Conservation (phyloP, 345 rosid genomes). For the Salix dunnii region DNA sequence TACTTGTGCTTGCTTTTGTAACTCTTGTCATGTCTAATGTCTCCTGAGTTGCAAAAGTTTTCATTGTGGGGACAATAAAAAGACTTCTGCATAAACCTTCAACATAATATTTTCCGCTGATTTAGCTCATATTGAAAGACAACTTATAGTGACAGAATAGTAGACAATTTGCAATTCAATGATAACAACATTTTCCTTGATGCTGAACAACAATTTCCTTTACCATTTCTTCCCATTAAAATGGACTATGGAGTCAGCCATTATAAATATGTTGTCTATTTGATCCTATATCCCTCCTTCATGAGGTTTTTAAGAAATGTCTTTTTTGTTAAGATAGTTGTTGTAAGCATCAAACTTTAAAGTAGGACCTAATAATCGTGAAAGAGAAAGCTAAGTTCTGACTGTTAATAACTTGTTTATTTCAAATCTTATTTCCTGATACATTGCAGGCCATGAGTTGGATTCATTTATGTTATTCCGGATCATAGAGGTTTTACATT, state of each 20-base stretch:
- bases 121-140: neutral
- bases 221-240: neutral
- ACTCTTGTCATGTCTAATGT: neutral
- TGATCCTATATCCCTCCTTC: neutral
- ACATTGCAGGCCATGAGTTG: slow-evolving; percentile 57
- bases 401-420: neutral
- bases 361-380: slow-evolving; percentile 1
- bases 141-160: neutral
- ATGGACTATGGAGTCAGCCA: neutral
- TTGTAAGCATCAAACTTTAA: neutral
- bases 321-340: neutral
- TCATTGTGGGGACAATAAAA: neutral
- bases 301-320: neutral
- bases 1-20: neutral
- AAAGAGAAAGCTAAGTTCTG: neutral
- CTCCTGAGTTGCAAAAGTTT: neutral
- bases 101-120: neutral
- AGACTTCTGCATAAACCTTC: neutral
- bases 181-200: neutral
- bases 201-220: too few relatives aligned
- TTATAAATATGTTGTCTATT: too few relatives aligned
- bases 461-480: slow-evolving; percentile 50
- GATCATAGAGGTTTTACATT: slow-evolving; percentile 60
- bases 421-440: neutral
- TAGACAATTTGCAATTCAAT: neutral